Percentiles rank a stretch among this genome's conserved stretches.
phyloP scores from a whole-genome alignment of 208 protist species.

The Trypanosoma cruzi region DNA sequence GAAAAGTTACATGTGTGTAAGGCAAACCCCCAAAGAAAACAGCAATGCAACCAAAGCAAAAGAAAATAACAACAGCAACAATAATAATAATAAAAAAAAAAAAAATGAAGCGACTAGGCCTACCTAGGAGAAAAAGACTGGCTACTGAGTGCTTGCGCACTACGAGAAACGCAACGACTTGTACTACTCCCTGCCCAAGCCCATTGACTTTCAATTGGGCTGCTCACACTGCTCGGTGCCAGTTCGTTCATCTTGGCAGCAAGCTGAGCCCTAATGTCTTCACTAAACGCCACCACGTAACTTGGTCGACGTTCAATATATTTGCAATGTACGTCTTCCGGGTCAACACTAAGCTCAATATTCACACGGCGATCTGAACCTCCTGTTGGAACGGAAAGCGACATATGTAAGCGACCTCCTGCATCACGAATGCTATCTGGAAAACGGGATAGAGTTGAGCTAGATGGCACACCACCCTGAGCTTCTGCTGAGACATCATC shows the following conservation, averaged over 20 bases:
- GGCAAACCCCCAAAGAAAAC: background rate
- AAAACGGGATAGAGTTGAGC: background rate
- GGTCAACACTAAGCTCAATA: conserved; percentile 74
- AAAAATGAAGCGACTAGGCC: background rate
- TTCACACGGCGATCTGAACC: conserved; percentile 55
- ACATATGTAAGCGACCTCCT: conserved; percentile 77
- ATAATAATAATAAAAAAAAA: background rate
- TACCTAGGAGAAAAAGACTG: conserved; percentile 8
- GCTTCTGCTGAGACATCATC: conserved; percentile 11
- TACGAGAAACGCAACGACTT: conserved; percentile 1
- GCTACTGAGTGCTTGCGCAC: background rate
- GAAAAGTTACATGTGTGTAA: background rate
- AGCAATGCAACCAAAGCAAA: background rate
- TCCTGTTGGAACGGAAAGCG: conserved; percentile 58
- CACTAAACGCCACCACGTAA: conserved; percentile 78
- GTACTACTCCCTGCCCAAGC: background rate
- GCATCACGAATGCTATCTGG: conserved; percentile 34
- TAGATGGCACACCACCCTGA: background rate
- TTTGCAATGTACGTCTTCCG: conserved; percentile 74
- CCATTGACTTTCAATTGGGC: background rate
- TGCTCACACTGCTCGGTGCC: conserved; percentile 17
- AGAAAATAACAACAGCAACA: background rate
- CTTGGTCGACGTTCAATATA: conserved; percentile 77
- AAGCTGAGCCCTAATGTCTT: conserved; percentile 67
- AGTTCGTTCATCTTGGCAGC: conserved; percentile 67